Evolutionary conservation across 163 green algal species (phyloP).

Genomic region (Coccomyxa subellipsoidea): DNA sequence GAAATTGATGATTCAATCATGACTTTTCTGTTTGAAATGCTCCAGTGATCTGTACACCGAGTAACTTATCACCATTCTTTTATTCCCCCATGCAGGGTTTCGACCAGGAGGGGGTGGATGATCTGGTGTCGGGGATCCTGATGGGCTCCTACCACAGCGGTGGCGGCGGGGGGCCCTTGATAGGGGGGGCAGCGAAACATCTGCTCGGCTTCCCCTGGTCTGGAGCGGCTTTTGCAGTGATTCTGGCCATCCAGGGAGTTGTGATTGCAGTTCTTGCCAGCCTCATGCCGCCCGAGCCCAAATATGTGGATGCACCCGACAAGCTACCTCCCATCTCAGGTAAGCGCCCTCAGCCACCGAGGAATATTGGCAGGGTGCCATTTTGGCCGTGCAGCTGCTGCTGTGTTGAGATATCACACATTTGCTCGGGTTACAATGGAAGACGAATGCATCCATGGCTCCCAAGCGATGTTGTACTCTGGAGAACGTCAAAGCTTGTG

Average conservation of each 20-base stretch:
- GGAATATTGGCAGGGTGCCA: neutral
- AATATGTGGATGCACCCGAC: neutral
- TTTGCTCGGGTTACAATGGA: neutral
- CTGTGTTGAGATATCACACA: neutral
- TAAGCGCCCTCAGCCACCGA: neutral
- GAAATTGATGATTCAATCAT: neutral
- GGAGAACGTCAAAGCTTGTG: too few relatives aligned
- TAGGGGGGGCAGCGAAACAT: neutral
- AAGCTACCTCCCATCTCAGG: neutral
- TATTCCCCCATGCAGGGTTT: neutral
- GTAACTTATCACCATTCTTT: neutral
- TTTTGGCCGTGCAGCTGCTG: neutral
- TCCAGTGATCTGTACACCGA: neutral
- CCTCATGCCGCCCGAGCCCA: neutral
- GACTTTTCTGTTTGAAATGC: neutral
- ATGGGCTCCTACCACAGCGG: slow-evolving; percentile 6
- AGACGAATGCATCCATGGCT: neutral
- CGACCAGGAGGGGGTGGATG: neutral
- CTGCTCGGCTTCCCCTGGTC: neutral
- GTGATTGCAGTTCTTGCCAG: neutral
- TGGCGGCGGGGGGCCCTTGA: neutral
- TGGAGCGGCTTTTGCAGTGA: neutral
- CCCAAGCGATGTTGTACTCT: neutral
- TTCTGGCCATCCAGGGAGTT: neutral
- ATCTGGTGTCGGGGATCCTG: neutral